Evolutionary conservation across 192 early-diverging fungal species (phyloP).

Genomic region (Coemansia biformis): DNA sequence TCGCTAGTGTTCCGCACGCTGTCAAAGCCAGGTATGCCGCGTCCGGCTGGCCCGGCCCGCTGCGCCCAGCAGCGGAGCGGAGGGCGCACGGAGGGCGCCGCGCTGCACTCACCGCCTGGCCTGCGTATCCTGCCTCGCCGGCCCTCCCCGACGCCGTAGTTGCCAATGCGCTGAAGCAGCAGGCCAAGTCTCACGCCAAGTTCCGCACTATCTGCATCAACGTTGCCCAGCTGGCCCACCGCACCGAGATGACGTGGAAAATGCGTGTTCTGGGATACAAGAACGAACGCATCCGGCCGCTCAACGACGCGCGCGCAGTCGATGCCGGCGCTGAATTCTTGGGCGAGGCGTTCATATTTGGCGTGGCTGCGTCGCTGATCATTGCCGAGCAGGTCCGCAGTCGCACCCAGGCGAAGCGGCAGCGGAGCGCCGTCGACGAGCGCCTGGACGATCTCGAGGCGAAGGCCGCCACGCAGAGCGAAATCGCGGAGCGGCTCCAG

Average conservation of each 20-base stretch:
- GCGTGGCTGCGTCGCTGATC: slow-evolving; percentile 67
- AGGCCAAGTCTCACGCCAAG: slow-evolving; percentile 53
- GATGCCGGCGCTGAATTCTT: slow-evolving; percentile 78
- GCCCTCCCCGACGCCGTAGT: slow-evolving; percentile 18
- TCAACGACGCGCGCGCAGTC: slow-evolving; percentile 74
- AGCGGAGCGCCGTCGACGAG: slow-evolving; percentile 33
- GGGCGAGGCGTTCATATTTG: slow-evolving; percentile 71
- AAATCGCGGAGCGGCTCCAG: slow-evolving; percentile 36
- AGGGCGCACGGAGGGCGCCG: background rate
- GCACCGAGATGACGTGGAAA: slow-evolving; percentile 78
- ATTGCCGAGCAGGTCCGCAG: slow-evolving; percentile 67
- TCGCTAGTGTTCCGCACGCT: slow-evolving; percentile 60
- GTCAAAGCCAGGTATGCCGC: slow-evolving; percentile 59
- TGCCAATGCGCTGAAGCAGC: slow-evolving; percentile 51
- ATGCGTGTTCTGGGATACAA: slow-evolving; percentile 76
- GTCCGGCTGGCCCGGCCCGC: background rate
- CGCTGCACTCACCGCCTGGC: too few relatives aligned
- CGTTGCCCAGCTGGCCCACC: slow-evolving; percentile 69
- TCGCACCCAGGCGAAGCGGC: slow-evolving; percentile 30
- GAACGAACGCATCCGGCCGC: slow-evolving; percentile 66
- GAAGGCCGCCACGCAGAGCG: slow-evolving; percentile 30
- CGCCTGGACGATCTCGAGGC: slow-evolving; percentile 55
- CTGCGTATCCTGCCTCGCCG: too few relatives aligned
- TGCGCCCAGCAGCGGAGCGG: background rate
- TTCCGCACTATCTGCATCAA: slow-evolving; percentile 70